Percentiles rank a stretch among this genome's conserved stretches.
These are phyloP conservation scores for Globisporangium orthogonon DNA, from an alignment of 352 stramenopile genomes.

Conservation along the genomic window DNA sequence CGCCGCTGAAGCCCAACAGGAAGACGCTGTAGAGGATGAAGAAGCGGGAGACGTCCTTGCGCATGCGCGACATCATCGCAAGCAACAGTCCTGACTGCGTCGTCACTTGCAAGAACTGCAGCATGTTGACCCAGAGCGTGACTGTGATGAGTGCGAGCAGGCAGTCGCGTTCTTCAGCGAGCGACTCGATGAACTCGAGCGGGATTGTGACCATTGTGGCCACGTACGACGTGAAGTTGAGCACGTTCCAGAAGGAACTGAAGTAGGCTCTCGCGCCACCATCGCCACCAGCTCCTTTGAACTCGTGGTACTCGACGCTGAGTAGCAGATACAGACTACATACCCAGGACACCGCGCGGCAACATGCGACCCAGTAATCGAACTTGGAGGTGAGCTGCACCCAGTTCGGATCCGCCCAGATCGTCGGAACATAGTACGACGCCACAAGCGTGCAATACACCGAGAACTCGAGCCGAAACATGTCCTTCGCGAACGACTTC, in stretches of 20 bases:
- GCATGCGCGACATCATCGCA: constrained; percentile 74
- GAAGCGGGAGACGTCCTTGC: constrained; percentile 62
- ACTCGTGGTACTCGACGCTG: constrained; percentile 42
- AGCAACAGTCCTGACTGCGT: constrained; percentile 53
- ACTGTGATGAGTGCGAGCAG: constrained; percentile 49
- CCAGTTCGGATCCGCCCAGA: constrained; percentile 52
- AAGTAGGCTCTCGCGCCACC: constrained; percentile 40
- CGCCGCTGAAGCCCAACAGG: constrained; percentile 57
- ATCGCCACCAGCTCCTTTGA: constrained; percentile 12
- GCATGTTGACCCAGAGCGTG: constrained; percentile 61
- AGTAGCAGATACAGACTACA: constrained; percentile 50
- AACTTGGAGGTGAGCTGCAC: constrained; percentile 24
- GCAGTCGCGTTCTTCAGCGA: constrained; percentile 30
- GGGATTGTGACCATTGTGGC: constrained; percentile 43
- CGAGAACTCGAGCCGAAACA: constrained; percentile 46
- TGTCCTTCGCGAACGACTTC: constrained; percentile 38
- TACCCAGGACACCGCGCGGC: constrained; percentile 38
- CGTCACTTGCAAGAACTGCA: constrained; percentile 67
- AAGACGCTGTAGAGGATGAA: constrained; percentile 68
- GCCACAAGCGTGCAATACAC: constrained; percentile 39
- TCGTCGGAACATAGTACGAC: constrained; percentile 50
- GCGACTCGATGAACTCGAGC: constrained; percentile 35
- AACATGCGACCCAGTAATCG: constrained; percentile 36
- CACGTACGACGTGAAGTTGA: constrained; percentile 52
- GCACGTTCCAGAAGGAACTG: constrained; percentile 50